Evolutionary conservation across 148 eudicot species (phyloP), one percentile per base, ranked within the genome.

Genomic region (Suaeda aralocaspica): DNA sequence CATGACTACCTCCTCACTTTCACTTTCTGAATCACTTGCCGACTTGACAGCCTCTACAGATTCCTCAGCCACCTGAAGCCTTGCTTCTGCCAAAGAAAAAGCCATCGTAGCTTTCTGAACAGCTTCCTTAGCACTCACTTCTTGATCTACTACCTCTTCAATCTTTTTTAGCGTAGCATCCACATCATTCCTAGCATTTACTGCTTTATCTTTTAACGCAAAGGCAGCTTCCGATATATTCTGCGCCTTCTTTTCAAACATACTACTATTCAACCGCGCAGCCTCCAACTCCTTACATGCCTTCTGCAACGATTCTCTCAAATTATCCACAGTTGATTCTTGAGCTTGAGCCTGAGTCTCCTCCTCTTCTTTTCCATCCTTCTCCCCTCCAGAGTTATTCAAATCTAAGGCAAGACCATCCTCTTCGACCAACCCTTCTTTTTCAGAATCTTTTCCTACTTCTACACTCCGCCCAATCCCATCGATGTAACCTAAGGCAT

Each of bases 171-270:
- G 73, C 34, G 82, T 71, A 69, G 49, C 51, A 65, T 83, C 81
- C 16, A 89, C 89, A 80, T 87, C 82, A 77, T 59, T 65, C 85
- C 87, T 84, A 67, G 97, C 96, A 79, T 82, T 84, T 68, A 62
- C 76, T 9, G 96, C 96, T 82, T 87, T 83, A 71, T 94, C 99
- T 68, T 86, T 91, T 66, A 87, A 69, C 31, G 88, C 87, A 78
- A 94, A 87, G 8, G 99, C 89, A 72, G 85, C 64, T 84, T 94
- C 99, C 33, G 99, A 89, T 76, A 94, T 83, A 66, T 68, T 91
- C 72, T 89, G 97, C 57, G 99, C 96, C 81, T 87, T 91, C 72
- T 87, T 87, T 80, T 94, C 99, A 69, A 89, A 91, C 91, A 86
- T 87, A 55, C 75, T 72, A 77, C 97, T 94, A 69, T 91, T 91